Conservation (phyloP, 345 rosid species). For the Turnera subulata region DNA sequence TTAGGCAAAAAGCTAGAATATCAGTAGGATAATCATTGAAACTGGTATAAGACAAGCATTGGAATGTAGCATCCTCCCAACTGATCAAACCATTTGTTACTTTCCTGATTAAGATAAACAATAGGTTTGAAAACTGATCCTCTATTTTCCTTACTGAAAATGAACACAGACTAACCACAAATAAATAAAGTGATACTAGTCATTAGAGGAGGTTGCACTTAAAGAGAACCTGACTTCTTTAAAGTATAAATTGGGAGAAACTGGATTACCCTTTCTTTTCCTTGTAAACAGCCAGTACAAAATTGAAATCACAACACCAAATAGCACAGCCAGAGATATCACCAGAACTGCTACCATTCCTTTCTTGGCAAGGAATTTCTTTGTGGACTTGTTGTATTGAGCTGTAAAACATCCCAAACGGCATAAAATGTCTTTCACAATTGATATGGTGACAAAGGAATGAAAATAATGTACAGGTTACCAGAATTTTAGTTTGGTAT, state of each 20-base stretch:
- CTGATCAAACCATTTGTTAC: too few relatives aligned
- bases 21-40: too few relatives aligned
- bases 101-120: too few relatives aligned
- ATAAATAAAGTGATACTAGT: neutral
- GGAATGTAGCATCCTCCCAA: too few relatives aligned
- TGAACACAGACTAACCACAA: too few relatives aligned
- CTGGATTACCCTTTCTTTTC: slow-evolving; percentile 1
- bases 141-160: too few relatives aligned
- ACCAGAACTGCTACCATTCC: neutral
- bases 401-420: slow-evolving; percentile 1
- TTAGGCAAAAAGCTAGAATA: too few relatives aligned
- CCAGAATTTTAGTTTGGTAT: neutral
- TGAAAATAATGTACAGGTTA: neutral
- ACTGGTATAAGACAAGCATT: too few relatives aligned
- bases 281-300: neutral
- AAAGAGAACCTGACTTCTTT: too few relatives aligned
- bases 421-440: too few relatives aligned
- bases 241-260: neutral
- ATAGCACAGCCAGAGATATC: neutral
- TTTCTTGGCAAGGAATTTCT: neutral
- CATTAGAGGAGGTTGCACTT: neutral
- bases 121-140: too few relatives aligned
- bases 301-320: neutral
- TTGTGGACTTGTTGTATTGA: neutral
- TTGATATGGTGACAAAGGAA: neutral